Evolutionary conservation across 2,329 filamentous ascomycete species (phyloP).

Genomic region (Scopulariopsis brevicaulis): DNA sequence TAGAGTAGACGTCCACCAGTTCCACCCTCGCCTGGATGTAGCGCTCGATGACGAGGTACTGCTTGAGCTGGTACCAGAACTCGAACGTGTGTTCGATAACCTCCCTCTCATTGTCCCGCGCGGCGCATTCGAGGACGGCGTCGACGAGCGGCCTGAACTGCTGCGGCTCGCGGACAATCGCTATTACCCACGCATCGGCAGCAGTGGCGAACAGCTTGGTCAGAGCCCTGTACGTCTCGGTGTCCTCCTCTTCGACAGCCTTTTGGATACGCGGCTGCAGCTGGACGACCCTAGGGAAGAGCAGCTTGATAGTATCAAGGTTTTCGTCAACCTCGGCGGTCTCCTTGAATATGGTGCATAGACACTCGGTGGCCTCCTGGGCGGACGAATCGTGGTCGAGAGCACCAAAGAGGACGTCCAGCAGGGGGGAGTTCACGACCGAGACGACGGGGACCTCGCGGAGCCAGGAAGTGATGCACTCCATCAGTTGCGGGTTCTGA

Average conservation of each 20-base stretch:
- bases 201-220: slow-evolving; percentile 88
- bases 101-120: slow-evolving; percentile 77
- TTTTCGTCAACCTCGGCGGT: slow-evolving; percentile 91
- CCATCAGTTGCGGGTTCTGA: slow-evolving; percentile 80
- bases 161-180: slow-evolving; percentile 72
- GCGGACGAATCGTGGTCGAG: slow-evolving; percentile 67
- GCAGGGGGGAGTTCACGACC: slow-evolving; percentile 74
- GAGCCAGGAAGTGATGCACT: slow-evolving; percentile 95
- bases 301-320: slow-evolving; percentile 64
- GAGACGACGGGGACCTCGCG: slow-evolving; percentile 78
- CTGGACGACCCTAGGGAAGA: slow-evolving; percentile 71
- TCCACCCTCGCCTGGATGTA: slow-evolving; percentile 74
- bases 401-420: slow-evolving; percentile 70
- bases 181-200: slow-evolving; percentile 86
- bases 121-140: slow-evolving; percentile 81
- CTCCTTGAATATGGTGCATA: slow-evolving; percentile 85
- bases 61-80: slow-evolving; percentile 98
- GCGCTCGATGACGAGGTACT: slow-evolving; percentile 82
- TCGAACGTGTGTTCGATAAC: slow-evolving; percentile 88
- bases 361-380: slow-evolving; percentile 80
- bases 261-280: slow-evolving; percentile 67
- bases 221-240: slow-evolving; percentile 75
- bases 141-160: slow-evolving; percentile 82
- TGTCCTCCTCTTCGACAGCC: slow-evolving; percentile 69
- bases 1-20: slow-evolving; percentile 72